phyloP scores from a whole-genome alignment of 208 protist species.

The Borovskyia barvae region DNA sequence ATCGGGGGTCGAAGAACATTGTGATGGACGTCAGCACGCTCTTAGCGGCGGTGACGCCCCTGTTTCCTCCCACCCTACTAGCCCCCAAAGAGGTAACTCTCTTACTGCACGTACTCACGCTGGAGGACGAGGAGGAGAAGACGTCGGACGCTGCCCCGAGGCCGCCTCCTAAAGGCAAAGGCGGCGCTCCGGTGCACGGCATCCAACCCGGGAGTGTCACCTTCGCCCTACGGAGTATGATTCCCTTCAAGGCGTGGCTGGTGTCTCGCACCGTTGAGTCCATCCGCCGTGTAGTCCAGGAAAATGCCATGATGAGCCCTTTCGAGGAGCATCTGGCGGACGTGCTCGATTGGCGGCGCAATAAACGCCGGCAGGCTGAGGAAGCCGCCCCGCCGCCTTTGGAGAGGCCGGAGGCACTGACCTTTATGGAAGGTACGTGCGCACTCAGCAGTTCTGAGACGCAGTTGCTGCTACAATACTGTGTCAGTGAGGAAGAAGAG shows the following conservation, averaged over 20 bases:
- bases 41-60: constrained; percentile 29
- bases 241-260: constrained; percentile 29
- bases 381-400: constrained; percentile 26
- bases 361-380: constrained; percentile 9
- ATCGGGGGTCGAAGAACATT: constrained; percentile 6
- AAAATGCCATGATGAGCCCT: constrained; percentile 23
- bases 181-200: background rate
- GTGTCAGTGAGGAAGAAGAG: constrained; percentile 5
- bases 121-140: constrained; percentile 22
- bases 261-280: constrained; percentile 5
- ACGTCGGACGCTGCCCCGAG: background rate
- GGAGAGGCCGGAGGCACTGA: constrained; percentile 13
- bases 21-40: constrained; percentile 11
- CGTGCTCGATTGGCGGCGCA: constrained; percentile 13
- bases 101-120: constrained; percentile 42
- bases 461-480: constrained; percentile 35
- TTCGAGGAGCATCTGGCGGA: constrained; percentile 45
- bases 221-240: constrained; percentile 22
- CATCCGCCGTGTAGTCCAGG: constrained; percentile 18
- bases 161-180: background rate
- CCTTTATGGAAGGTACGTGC: constrained; percentile 26
- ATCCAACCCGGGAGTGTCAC: constrained; percentile 20
- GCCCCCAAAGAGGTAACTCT: constrained; percentile 52
- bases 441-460: constrained; percentile 55
- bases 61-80: constrained; percentile 39